Evolutionary conservation across 805 yeast species (phyloP).

Genomic region (Grigorovia jiainica): DNA sequence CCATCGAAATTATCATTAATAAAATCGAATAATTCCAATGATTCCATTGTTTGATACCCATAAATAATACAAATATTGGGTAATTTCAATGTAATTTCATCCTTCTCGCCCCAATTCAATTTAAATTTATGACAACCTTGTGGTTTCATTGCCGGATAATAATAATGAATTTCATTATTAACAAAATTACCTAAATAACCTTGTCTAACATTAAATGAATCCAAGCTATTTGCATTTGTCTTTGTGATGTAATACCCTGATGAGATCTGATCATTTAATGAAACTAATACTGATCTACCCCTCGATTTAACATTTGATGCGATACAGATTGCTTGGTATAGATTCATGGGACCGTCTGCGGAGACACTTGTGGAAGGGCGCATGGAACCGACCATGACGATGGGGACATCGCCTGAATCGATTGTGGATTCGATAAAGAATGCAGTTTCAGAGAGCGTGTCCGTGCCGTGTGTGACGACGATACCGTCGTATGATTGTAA

Average conservation of each 20-base stretch:
- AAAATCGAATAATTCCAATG: constrained; percentile 31
- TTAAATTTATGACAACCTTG: constrained; percentile 38
- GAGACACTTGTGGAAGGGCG: constrained; percentile 63
- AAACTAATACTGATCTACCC: constrained; percentile 54
- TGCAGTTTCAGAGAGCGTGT: constrained; percentile 58
- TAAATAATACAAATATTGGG: constrained; percentile 44
- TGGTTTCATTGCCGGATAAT: constrained; percentile 54
- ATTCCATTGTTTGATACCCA: constrained; percentile 46
- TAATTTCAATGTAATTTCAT: too few species aligned
- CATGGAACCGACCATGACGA: constrained; percentile 67
- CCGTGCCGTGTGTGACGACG: constrained; percentile 66
- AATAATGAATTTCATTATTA: constrained; percentile 54
- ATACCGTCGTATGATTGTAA: constrained; percentile 44
- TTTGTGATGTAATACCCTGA: constrained; percentile 64
- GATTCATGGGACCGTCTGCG: constrained; percentile 65
- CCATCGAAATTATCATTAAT: constrained; percentile 43
- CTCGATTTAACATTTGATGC: constrained; percentile 43
- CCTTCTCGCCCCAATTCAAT: constrained; percentile 25
- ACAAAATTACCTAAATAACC: constrained; percentile 66
- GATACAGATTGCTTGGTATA: constrained; percentile 59
- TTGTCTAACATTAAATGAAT: constrained; percentile 62
- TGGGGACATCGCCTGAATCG: constrained; percentile 41
- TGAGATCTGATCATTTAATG: constrained; percentile 58
- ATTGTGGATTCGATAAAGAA: constrained; percentile 47
- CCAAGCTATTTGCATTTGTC: constrained; percentile 60